Base-by-base conservation (phyloP, 1,284 basidiomycete genomes). In the Mycosarcoma maydis region DNA sequence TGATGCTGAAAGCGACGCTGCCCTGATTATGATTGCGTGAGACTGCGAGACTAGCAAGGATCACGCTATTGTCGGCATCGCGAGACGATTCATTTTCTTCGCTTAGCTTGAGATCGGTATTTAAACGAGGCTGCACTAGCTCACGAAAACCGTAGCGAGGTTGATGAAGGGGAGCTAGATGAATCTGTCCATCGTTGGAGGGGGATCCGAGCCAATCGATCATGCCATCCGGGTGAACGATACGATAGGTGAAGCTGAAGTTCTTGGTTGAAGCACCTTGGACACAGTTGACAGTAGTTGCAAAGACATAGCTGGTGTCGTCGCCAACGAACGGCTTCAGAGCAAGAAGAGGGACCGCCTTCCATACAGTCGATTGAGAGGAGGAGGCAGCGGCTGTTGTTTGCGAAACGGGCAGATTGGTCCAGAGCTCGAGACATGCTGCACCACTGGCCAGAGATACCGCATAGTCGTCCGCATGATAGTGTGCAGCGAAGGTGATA, bases 181-280 rank as follows among this genome's bases (percentile, higher is more conserved):
- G 24, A 49, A 70, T 54, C 16, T 50, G 44, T 24, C 67, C 67
- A 26, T 70, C 62, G 24, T 59, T 58, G 22, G 55, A 51, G 4
- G 60, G 56, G 10, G 60, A 60, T 4, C 67, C 55, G 17, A 70
- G 48, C 67, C 67, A 70, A 10, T 64, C 57, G n/a, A 66, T 55
- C 39, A 55, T 52, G 33, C 67, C 67, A 32, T 70, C 67, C 6
- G 49, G 55, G 32, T 64, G 60, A 3, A 58, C 49, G 39, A 65
- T 57, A 14, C 67, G 53, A 26, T 70, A 66, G 29, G 67, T 70
- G 36, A 49, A 70, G n/a, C 50, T 47, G 23, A 55, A 70, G 4
- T 22, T 27, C 6, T 46, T 51, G 19, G 49, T 51, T 3, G 14
- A 34, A 3, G 55, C 42, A 6, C 54, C 42, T 14, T 30, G 22